These are phyloP conservation scores for Vigna reflexopilosa DNA, from an alignment of 306 rosid species.

Conservation along the genomic window DNA sequence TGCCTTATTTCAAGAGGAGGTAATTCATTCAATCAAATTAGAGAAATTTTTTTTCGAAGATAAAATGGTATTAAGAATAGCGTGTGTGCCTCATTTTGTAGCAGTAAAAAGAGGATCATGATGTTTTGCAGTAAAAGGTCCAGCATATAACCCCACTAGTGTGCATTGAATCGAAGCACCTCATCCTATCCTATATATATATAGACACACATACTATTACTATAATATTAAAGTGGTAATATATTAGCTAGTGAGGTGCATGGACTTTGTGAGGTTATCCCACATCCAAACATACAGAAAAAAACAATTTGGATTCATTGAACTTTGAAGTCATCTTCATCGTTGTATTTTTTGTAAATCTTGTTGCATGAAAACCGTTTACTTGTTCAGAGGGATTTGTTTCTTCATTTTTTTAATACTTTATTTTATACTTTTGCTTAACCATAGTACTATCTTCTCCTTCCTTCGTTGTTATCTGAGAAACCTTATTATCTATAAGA, in stretches of 20 bases:
- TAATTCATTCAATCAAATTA: background rate
- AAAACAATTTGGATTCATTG: conserved; percentile 48
- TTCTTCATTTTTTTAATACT: conserved; percentile 12
- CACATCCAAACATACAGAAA: conserved; percentile 46
- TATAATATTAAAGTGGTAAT: conserved; percentile 6
- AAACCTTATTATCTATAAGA: conserved; percentile 14
- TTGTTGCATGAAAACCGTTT: conserved; percentile 55
- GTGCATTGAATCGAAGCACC: conserved; percentile 2
- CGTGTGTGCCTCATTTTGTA: background rate
- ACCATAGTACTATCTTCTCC: conserved; percentile 3
- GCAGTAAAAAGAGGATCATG: conserved; percentile 1
- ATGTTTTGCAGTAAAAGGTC: conserved; percentile 1
- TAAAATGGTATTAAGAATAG: background rate
- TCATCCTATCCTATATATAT: background rate
- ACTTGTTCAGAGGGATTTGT: conserved; percentile 44
- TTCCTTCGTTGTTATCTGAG: conserved; percentile 32
- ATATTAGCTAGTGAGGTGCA: conserved; percentile 29
- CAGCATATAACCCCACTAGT: conserved; percentile 9
- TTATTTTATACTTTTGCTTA: conserved; percentile 1
- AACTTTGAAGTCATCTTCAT: conserved; percentile 54
- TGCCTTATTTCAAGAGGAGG: background rate
- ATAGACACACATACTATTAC: background rate
- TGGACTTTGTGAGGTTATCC: conserved; percentile 35
- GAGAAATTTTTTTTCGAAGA: background rate
- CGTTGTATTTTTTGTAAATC: conserved; percentile 43